Evolutionary conservation across 495 filamentous ascomycete species (phyloP).

Genomic region (Penicillium chermesinum): DNA sequence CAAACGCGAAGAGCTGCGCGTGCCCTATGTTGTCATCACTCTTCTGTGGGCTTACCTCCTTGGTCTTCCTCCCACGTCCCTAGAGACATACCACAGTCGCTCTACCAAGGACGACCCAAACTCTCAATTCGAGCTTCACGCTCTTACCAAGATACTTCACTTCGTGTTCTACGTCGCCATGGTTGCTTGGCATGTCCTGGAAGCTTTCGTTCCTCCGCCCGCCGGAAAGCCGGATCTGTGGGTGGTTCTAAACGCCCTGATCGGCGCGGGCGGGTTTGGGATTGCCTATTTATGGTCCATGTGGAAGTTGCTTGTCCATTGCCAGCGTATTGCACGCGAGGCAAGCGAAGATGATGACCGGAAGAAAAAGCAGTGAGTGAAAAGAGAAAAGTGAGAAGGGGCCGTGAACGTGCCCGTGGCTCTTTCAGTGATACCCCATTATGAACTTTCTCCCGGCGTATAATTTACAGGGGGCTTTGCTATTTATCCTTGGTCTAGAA

Average conservation of each 20-base stretch:
- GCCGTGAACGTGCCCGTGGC: no score
- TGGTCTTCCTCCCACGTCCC: slow-evolving; percentile 72
- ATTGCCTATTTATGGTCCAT: slow-evolving; percentile 89
- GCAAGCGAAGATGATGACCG: slow-evolving; percentile 23
- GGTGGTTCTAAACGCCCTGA: slow-evolving; percentile 81
- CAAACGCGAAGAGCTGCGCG: slow-evolving; percentile 70
- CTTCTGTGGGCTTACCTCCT: slow-evolving; percentile 87
- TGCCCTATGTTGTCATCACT: slow-evolving; percentile 81
- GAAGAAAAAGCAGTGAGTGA: slow-evolving; percentile 43
- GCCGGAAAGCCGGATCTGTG: slow-evolving; percentile 81
- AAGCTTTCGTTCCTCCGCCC: slow-evolving; percentile 62
- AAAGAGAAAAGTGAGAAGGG: no score
- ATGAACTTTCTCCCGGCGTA: background rate
- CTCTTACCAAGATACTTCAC: slow-evolving; percentile 63
- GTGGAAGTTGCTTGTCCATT: slow-evolving; percentile 62
- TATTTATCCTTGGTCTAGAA: background rate
- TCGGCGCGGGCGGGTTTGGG: slow-evolving; percentile 80
- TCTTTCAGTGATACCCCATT: slow-evolving; percentile 9
- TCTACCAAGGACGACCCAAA: slow-evolving; percentile 34
- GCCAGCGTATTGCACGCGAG: slow-evolving; percentile 29
- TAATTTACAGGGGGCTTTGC: slow-evolving; percentile 1
- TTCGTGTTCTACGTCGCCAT: slow-evolving; percentile 69
- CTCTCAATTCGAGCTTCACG: slow-evolving; percentile 38
- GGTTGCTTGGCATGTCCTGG: slow-evolving; percentile 72
- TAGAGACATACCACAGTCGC: slow-evolving; percentile 55